Evolutionary conservation across 2,329 filamentous ascomycete genomes (phyloP), one percentile per base, ranked within the genome.

Genomic region (Apiospora aurea): DNA sequence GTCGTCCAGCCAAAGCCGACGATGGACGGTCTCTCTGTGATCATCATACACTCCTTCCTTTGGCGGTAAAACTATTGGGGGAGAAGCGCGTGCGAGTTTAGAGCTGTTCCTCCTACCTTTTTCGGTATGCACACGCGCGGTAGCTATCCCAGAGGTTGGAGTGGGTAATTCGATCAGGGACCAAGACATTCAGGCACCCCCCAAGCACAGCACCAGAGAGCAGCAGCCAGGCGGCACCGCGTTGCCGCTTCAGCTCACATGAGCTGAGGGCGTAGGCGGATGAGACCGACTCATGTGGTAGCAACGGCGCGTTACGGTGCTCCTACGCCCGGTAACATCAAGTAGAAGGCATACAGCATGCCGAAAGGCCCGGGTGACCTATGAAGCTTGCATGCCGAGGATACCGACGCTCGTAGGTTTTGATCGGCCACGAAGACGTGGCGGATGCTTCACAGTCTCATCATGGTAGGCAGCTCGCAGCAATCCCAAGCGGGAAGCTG

Each of bases 221-320:
- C 44, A 57, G 47, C 41, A 43, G 7, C 38, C 38, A 11, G 18
- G 51, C 26, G 18, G 14, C 53, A 53, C 49, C 49, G 49, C 49
- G 29, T 53, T 57, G 51, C 51, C 51, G 57, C 57, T 64, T 64
- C 57, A 64, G 34, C 34, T 64, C 57, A 64, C 57, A 64, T 64
- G 57, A n/a, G 57, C 57, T 64, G 57, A n/a, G 16, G 29, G 53
- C 13, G 26, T 53, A 24, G 24, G 24, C 49, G 49, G 11, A 29
- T 13, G 10, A 61, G 53, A 21, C 53, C 53, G 29, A 61, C 53
- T 61, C 18, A 24, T 49, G 51, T 57, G 29, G 53, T 38, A 34
- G n/a, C 16, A 5, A 14, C 26, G 51, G 53, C 16, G 53, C 18
- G 57, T 64, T 18, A 41, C 57, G 57, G 18, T 64, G 57, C 8